Conservation (phyloP, 148 eudicot species). For the Vaccinium darrowii region DNA sequence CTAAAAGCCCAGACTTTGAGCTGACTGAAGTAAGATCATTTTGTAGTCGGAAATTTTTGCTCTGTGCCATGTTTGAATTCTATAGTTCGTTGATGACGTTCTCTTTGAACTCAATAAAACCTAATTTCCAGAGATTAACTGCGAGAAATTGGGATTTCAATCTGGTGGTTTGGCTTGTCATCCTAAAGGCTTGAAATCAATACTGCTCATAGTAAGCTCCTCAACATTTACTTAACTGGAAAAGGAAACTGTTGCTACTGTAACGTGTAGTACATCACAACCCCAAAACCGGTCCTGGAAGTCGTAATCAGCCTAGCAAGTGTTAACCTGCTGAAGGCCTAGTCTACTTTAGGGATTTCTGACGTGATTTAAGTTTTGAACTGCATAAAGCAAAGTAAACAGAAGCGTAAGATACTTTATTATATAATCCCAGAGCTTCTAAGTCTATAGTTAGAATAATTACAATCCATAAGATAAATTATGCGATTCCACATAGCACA, state of each 20-base stretch:
- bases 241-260: neutral
- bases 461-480: neutral
- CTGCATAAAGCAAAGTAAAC: neutral
- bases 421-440: neutral
- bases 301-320: neutral
- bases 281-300: neutral
- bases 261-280: neutral
- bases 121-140: neutral
- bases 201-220: neutral
- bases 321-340: neutral
- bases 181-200: neutral
- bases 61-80: neutral
- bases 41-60: constrained; percentile 10
- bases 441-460: neutral
- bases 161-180: neutral
- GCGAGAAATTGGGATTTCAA: neutral
- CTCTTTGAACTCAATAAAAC: neutral
- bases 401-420: neutral
- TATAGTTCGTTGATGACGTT: neutral
- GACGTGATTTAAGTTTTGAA: neutral
- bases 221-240: neutral
- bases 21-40: constrained; percentile 58
- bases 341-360: neutral
- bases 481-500: neutral
- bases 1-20: constrained; percentile 70